Percentiles rank a stretch among this genome's conserved stretches.
Conservation (phyloP, 495 filamentous ascomycete species). For the Aspergillus funiculosus region DNA sequence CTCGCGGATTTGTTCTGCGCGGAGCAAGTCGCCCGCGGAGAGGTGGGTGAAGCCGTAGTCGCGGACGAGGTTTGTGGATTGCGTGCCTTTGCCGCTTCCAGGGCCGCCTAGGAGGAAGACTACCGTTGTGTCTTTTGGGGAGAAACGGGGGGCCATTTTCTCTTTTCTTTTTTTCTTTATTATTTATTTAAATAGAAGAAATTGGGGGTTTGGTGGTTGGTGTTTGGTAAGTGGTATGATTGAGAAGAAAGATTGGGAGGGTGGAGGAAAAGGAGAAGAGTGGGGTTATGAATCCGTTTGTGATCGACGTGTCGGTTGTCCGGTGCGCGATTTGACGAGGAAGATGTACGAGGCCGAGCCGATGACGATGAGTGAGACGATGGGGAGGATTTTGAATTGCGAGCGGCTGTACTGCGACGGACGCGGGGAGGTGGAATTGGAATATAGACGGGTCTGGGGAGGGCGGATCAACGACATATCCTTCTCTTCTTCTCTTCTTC, state of each 20-base stretch:
- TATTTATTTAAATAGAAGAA: no score
- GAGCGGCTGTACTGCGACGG: constrained; percentile 33
- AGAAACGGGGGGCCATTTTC: constrained; percentile 63
- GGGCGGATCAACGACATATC: constrained; percentile 8
- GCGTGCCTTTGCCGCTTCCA: constrained; percentile 56
- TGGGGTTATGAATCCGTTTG: constrained; percentile 9
- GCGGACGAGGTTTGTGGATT: constrained; percentile 82
- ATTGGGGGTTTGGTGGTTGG: constrained; percentile 4
- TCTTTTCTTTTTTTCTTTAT: constrained; percentile 21
- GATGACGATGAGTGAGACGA: constrained; percentile 52
- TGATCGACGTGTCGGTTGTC: no score
- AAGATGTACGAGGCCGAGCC: constrained; percentile 56
- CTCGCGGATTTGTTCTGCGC: constrained; percentile 81
- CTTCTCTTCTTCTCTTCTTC: background rate
- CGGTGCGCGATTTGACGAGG: constrained; percentile 56
- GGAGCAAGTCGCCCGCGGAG: constrained; percentile 86
- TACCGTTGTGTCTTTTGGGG: constrained; percentile 72
- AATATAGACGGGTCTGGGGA: constrained; percentile 13
- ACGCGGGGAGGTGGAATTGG: constrained; percentile 14
- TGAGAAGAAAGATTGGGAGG: background rate
- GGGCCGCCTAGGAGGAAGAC: constrained; percentile 59
- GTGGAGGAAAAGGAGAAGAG: background rate
- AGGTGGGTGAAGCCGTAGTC: constrained; percentile 92
- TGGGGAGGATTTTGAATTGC: constrained; percentile 60
- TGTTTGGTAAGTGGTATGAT: background rate